Evolutionary conservation across 192 early-diverging fungal species (phyloP).

Genomic region (Coemansia pectinata): DNA sequence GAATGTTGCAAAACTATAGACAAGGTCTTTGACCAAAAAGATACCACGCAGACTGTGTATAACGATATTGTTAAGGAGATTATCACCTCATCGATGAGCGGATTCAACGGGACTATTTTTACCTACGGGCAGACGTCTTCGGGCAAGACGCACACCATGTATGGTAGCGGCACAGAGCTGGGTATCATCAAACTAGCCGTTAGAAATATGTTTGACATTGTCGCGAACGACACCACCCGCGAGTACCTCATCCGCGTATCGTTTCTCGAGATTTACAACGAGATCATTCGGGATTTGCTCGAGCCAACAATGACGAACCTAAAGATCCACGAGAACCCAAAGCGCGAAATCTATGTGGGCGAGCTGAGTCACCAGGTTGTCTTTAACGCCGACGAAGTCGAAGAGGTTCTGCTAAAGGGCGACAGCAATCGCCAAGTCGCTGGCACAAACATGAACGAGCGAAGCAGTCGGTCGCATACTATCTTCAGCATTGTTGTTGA

Average conservation of each 20-base stretch:
- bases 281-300: conserved; percentile 87
- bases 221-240: conserved; percentile 54
- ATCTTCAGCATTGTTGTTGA: conserved; percentile 93
- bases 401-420: conserved; percentile 73
- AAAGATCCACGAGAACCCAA: conserved; percentile 81
- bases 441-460: conserved; percentile 91
- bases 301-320: conserved; percentile 80
- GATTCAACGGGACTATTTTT: conserved; percentile 97
- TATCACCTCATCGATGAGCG: conserved; percentile 75
- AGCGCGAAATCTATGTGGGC: conserved; percentile 64
- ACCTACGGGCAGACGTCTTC: conserved; percentile 98
- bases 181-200: conserved; percentile 73
- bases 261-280: conserved; percentile 99
- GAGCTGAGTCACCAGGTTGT: conserved; percentile 69
- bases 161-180: conserved; percentile 60
- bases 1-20: conserved; percentile 27
- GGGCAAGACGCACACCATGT: conserved; percentile 87
- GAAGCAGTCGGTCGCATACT: conserved; percentile 91
- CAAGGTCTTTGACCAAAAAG: conserved; percentile 53
- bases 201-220: conserved; percentile 61
- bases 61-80: conserved; percentile 58
- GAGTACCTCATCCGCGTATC: conserved; percentile 94
- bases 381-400: conserved; percentile 60
- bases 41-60: conserved; percentile 47
- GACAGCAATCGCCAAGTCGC: conserved; percentile 85